phyloP scores from a whole-genome alignment of 2,329 filamentous ascomycete species.

The Phaeosphaeria sp. region DNA sequence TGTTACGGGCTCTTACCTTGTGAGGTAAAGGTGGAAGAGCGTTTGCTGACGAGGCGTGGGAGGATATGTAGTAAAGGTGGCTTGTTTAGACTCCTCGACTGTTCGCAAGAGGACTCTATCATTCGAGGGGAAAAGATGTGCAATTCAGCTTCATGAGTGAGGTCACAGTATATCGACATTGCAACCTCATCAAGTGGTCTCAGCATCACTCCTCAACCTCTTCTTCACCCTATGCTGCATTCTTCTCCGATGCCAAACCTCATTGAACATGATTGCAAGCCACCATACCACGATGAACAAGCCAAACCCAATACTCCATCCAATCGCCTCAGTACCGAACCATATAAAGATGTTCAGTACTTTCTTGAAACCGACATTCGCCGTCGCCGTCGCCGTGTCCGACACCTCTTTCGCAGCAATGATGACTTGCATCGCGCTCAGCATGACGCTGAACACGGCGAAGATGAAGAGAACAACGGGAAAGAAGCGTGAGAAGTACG shows the following conservation, averaged over 20 bases:
- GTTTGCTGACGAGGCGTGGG: not conserved
- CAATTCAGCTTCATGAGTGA: no score
- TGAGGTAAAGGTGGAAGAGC: not conserved
- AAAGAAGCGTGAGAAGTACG: constrained; percentile 26
- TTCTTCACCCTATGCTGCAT: constrained; percentile 12
- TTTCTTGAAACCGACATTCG: constrained; percentile 21
- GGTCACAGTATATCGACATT: no score
- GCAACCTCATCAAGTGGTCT: not conserved
- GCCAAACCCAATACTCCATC: constrained; percentile 26
- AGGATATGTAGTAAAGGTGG: not conserved
- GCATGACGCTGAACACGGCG: constrained; percentile 22
- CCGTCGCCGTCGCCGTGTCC: constrained; percentile 21
- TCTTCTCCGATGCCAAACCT: constrained; percentile 20
- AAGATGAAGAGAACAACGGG: constrained; percentile 26
- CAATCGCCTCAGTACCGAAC: constrained; percentile 20
- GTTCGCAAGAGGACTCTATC: no score
- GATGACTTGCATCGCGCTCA: constrained; percentile 33
- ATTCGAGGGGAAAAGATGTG: no score
- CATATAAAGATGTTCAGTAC: constrained; percentile 21
- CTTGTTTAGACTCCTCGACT: not conserved
- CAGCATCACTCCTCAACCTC: constrained; percentile 7
- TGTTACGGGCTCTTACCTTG: not conserved
- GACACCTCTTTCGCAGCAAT: constrained; percentile 16
- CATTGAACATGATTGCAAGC: constrained; percentile 17
- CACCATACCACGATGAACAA: constrained; percentile 25